A percentile compares a stretch with the other conserved stretches of the same genome.
Evolutionary conservation across 1,284 basidiomycete species (phyloP).

Genomic region (Fomitiporia mediterranea): DNA sequence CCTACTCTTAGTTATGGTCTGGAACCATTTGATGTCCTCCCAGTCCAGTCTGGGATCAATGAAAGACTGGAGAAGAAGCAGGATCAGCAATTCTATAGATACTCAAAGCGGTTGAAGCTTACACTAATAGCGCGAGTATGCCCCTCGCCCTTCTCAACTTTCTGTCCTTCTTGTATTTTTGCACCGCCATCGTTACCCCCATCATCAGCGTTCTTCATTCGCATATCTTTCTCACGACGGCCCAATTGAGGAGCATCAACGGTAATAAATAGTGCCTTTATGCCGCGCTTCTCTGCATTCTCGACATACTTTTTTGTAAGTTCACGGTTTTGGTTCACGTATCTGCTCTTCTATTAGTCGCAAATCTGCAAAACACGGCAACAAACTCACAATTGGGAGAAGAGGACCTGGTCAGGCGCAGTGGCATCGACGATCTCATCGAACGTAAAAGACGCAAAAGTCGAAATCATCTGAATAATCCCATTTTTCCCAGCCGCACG

Average conservation of each 20-base stretch:
- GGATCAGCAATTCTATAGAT: background rate
- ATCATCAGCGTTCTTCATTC: constrained; percentile 73
- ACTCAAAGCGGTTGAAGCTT: constrained; percentile 26
- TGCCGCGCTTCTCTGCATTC: constrained; percentile 78
- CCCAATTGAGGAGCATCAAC: constrained; percentile 93
- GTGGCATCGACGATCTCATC: constrained; percentile 85
- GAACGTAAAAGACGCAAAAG: constrained; percentile 84
- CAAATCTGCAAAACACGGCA: background rate
- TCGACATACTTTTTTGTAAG: constrained; percentile 81
- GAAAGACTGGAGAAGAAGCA: constrained; percentile 57
- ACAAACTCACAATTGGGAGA: constrained; percentile 63
- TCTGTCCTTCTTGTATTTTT: constrained; percentile 53
- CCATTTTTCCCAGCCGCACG: constrained; percentile 75
- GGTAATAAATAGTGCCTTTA: constrained; percentile 87
- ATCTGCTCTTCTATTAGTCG: constrained; percentile 36
- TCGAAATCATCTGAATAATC: constrained; percentile 92
- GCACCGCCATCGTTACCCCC: constrained; percentile 64
- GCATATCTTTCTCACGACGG: constrained; percentile 91
- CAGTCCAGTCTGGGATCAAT: constrained; percentile 89
- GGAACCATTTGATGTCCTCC: constrained; percentile 86
- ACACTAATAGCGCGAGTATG: constrained; percentile 92
- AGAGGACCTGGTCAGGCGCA: constrained; percentile 67
- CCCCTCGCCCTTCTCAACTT: constrained; percentile 82
- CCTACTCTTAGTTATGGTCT: constrained; percentile 72
- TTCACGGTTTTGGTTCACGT: constrained; percentile 81